Percentiles rank a stretch among this genome's conserved stretches.
Conservation (phyloP, 805 yeast genomes). For the Grigorovia yakushimaensis region DNA sequence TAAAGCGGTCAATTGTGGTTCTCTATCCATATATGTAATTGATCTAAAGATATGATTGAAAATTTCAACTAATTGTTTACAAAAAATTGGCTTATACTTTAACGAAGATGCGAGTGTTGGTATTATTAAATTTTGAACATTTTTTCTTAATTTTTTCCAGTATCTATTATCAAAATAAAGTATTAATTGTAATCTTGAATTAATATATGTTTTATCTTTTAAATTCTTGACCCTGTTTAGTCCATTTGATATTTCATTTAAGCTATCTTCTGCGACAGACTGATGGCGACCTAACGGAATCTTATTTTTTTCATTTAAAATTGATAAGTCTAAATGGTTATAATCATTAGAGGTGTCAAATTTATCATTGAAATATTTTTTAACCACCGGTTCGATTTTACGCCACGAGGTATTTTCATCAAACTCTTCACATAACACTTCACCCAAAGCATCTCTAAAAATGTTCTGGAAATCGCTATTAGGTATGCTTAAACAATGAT, state of each 20-base stretch:
- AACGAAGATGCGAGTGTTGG: constrained; percentile 48
- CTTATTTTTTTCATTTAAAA: constrained; percentile 27
- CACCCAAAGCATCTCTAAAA: constrained; percentile 36
- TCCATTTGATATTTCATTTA: constrained; percentile 24
- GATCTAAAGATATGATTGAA: constrained; percentile 42
- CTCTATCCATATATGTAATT: constrained; percentile 62
- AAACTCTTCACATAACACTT: constrained; percentile 31
- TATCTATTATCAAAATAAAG: constrained; percentile 51
- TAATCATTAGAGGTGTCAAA: constrained; percentile 12
- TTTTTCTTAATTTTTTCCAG: constrained; percentile 41
- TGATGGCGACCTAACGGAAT: constrained; percentile 31
- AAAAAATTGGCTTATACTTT: constrained; percentile 37
- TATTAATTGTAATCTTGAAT: constrained; percentile 49
- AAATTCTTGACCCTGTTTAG: constrained; percentile 12
- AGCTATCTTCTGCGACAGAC: constrained; percentile 11
- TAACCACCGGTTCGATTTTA: constrained; percentile 19
- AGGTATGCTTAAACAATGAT: constrained; percentile 32
- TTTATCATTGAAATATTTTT: constrained; percentile 16
- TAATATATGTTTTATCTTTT: constrained; percentile 13
- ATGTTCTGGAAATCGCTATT: constrained; percentile 30
- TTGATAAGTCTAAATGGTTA: constrained; percentile 21
- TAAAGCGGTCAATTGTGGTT: constrained; percentile 74
- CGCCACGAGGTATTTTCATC: constrained; percentile 9
- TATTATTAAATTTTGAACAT: constrained; percentile 39
- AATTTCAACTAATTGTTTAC: constrained; percentile 44